Conservation (phyloP, 164 flowering plant genomes). For the Annona squamosa region DNA sequence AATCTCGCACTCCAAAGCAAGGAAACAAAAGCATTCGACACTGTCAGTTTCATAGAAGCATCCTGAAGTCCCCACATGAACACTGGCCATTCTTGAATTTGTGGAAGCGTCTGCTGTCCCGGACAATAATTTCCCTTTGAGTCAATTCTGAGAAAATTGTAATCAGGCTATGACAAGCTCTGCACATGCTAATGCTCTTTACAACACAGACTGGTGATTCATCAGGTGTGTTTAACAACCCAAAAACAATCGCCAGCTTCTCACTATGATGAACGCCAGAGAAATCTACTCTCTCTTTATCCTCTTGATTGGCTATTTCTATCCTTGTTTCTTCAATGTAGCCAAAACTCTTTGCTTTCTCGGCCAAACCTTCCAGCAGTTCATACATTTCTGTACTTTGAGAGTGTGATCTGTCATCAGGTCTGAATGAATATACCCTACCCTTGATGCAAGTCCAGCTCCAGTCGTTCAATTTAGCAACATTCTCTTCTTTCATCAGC, state of each 20-base stretch:
- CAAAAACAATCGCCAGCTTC: constrained; percentile 69
- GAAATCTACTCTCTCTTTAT: constrained; percentile 15
- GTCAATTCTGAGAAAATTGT: constrained; percentile 45
- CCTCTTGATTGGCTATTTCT: constrained; percentile 37
- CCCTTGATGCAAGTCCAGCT: constrained; percentile 74
- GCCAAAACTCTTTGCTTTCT: constrained; percentile 43
- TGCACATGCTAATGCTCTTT: constrained; percentile 61
- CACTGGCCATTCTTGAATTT: constrained; percentile 56
- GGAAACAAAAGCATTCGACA: neutral
- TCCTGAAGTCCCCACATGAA: constrained; percentile 67
- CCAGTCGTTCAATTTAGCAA: constrained; percentile 44
- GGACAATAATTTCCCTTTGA: constrained; percentile 47
- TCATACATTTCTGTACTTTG: constrained; percentile 26
- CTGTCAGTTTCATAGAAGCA: constrained; percentile 5
- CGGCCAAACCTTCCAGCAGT: constrained; percentile 38
- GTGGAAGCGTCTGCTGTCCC: constrained; percentile 76
- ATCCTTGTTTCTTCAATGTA: constrained; percentile 26
- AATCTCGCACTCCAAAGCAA: neutral
- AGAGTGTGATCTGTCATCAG: constrained; percentile 28
- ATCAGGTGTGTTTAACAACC: constrained; percentile 41
- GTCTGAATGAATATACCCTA: constrained; percentile 51
- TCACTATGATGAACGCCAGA: constrained; percentile 59
- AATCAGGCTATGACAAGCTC: constrained; percentile 63
- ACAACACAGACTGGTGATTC: constrained; percentile 42
- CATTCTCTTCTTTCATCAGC: constrained; percentile 52